Base-by-base conservation (phyloP, 2,329 filamentous ascomycete species). In the Aspergillus pseudotamarii region DNA sequence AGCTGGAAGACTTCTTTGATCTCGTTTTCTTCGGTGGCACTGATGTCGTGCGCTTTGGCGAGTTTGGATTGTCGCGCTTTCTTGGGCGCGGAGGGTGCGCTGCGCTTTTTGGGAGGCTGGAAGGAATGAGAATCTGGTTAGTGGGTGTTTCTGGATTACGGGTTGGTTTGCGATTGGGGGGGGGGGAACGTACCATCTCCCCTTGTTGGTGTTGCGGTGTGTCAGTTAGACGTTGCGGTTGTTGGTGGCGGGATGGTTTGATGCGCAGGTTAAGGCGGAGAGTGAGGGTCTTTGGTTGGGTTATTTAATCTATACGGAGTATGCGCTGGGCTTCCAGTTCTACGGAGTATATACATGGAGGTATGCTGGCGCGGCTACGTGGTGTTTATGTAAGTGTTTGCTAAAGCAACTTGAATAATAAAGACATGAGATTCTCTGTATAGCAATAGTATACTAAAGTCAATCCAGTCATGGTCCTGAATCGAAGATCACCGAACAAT, bases 1-100 rank as follows among this genome's bases (percentile, higher is more conserved):
- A 98, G 85, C 26, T 86, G 84, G 78, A 95, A 98, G 16, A 94
- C 94, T 78, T 97, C 94, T 72, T 88, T 89, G 74, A 99, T 97
- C 80, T 97, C 93, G 69, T 86, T 85, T 80, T 98, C 94, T 79
- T 97, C 91, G 67, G 90, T 88, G 46, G 89, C 90, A 16, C 88
- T 90, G 73, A 98, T 88, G 77, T 93, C 90, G 84, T 97, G 89
- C 75, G 97, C 93, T 80, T 94, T 94, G 34, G 94, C 94, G 71
- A 97, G 91, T 78, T 93, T 96, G 63, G 94, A 96, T 73, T 88
- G 88, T 66, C 91, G 90, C 60, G 73, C 65, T 69, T 76, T 78
- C 66, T 75, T 79, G 12, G 73, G 72, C n/a, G 75, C 66, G 36
- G 72, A 69, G 62, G 70, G 60, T 57, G 71, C 71, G 67, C 70